Conservation (phyloP, 2,329 filamentous ascomycete species). For the Penicillium sp. region DNA sequence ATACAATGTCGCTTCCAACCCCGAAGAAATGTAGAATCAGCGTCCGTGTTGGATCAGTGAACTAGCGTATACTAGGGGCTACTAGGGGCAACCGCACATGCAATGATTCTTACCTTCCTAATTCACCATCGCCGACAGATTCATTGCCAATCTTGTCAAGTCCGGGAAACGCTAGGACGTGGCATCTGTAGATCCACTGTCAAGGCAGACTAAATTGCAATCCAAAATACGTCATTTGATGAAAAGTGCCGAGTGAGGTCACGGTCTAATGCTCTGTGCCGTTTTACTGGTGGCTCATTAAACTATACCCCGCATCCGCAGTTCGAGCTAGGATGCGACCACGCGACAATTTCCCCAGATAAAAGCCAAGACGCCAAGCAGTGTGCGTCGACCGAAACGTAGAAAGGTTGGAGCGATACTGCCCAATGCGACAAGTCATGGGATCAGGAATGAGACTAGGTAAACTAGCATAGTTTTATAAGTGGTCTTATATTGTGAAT, state of each 20-base stretch:
- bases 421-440: slow-evolving; percentile 2
- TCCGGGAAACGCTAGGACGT: background rate
- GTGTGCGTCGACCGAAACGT: background rate
- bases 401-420: background rate
- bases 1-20: background rate
- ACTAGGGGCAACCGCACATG: no score
- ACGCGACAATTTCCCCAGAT: slow-evolving; percentile 25
- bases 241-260: background rate
- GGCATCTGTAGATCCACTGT: background rate
- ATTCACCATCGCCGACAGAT: background rate
- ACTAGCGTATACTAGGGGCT: no score
- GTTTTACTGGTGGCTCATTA: background rate
- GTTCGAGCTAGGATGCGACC: slow-evolving; percentile 6
- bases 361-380: slow-evolving; percentile 21
- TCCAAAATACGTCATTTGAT: background rate
- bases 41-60: no score
- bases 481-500: background rate
- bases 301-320: slow-evolving; percentile 23
- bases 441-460: background rate
- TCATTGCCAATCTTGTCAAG: background rate
- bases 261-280: background rate
- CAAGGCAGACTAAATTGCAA: background rate
- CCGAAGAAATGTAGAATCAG: background rate
- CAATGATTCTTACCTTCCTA: background rate
- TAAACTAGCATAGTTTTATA: background rate